Base-by-base conservation (phyloP, 371 early-diverging fungal species). In the Basidiobolus meristosporus region DNA sequence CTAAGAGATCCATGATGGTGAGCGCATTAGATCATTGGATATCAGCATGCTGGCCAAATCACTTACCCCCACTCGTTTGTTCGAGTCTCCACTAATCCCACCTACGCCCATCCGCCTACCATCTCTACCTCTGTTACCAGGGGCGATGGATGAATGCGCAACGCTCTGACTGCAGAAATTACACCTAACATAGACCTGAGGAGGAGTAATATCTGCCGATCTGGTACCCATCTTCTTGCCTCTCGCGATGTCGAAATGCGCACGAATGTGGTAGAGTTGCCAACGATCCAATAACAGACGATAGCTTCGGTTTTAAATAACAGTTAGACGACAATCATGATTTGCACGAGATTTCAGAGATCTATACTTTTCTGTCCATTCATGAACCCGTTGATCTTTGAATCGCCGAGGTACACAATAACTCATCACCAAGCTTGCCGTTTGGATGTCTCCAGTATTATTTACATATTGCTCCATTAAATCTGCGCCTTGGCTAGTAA, bases 401-500 rank as follows among this genome's bases (percentile, higher is more conserved):
- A 77, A 72, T 18, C 65, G 50, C 6, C 62, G 59, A 3, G 73
- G 72, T 4, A 70, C 63, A 21, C 65, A 68, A 40, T 65, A 70
- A 12, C 70, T 64, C 38, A 78, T 55, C 1, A 80, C 59, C 19
- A 92, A 46, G 30, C 77, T 65, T 0, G 80, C 90, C 1, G 90
- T 87, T 52, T 95, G 96, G 19, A 90, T 70, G 53, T 95, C 96
- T 0, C 83, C 86, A 4, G 86, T 84, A 28, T 57, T 54, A 59
- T 95, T 79, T 4, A 92, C 65, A 43, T 80, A 87, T 38, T 60
- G 58, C 39, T 77, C 72, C 40, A 91, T 56, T 34, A 92, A 50
- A 32, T 73, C 70, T 9, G 73, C 56, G 2, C 73, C 77, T 20
- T 56, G 54, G 22, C 45, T 46, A 7, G 73, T 67, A 10, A 82